Conservation (phyloP, 352 stramenopile genomes). For the Globisporangium perplexum region DNA sequence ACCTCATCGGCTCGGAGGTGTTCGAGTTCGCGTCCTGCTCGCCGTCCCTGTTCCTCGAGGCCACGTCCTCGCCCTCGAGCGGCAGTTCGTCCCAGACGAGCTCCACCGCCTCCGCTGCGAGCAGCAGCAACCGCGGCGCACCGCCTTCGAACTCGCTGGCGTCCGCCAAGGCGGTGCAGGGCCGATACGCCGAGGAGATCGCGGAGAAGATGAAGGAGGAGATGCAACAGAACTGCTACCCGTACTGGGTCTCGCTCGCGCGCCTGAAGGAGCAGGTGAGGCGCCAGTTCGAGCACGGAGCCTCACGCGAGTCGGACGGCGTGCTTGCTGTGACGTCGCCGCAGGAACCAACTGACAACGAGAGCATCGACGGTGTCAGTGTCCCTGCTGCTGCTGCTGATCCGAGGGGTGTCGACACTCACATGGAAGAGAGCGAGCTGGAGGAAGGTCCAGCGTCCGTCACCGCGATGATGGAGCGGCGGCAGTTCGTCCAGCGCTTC, state of each 20-base stretch:
- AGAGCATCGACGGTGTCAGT: neutral
- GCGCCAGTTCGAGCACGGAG: slow-evolving; percentile 14
- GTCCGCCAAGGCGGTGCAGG: slow-evolving; percentile 24
- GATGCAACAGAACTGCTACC: slow-evolving; percentile 31
- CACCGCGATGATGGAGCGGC: neutral
- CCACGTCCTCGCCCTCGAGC: neutral
- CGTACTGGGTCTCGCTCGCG: slow-evolving; percentile 36
- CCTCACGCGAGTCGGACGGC: neutral
- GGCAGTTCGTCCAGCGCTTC: neutral
- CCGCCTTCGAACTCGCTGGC: neutral
- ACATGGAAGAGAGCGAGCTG: neutral
- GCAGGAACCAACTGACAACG: neutral
- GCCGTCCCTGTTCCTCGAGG: slow-evolving; percentile 29
- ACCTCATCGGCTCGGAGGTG: slow-evolving; percentile 29
- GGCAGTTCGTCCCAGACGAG: neutral
- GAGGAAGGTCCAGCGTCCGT: neutral
- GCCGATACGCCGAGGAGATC: slow-evolving; percentile 44
- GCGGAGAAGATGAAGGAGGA: slow-evolving; percentile 40
- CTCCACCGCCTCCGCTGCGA: neutral
- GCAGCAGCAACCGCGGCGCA: neutral
- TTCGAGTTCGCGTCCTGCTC: slow-evolving; percentile 44
- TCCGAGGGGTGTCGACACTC: neutral
- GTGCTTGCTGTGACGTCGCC: neutral
- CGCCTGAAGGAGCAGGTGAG: slow-evolving; percentile 30
- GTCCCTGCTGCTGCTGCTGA: neutral